Evolutionary conservation across 2,329 filamentous ascomycete genomes (phyloP).

Genomic region (Beauveria medogensis): DNA sequence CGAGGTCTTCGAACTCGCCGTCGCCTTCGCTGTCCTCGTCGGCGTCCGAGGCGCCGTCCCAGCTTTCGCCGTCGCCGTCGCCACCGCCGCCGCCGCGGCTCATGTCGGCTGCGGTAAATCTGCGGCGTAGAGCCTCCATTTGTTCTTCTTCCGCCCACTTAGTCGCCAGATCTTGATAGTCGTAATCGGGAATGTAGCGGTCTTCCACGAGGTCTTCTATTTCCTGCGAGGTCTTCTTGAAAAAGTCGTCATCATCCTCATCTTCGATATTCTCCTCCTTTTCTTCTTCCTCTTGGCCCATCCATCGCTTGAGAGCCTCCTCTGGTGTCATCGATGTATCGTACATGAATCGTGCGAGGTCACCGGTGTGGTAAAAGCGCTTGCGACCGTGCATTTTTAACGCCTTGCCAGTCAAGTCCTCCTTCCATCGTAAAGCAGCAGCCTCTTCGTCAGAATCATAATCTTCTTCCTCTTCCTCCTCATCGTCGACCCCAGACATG

Average conservation of each 20-base stretch:
- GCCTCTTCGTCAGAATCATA: conserved; percentile 58
- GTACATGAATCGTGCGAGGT: conserved; percentile 84
- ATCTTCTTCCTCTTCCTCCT: conserved; percentile 42
- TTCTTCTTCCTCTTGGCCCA: conserved; percentile 52
- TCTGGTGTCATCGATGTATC: conserved; percentile 67
- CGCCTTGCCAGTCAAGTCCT: conserved; percentile 71
- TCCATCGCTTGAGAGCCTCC: conserved; percentile 74
- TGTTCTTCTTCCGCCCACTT: conserved; percentile 81
- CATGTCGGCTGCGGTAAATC: conserved; percentile 66
- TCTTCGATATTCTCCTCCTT: conserved; percentile 52
- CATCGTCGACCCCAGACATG: conserved; percentile 53
- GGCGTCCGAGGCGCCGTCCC: conserved; percentile 42
- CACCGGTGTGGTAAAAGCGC: conserved; percentile 66
- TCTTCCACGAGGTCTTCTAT: conserved; percentile 71
- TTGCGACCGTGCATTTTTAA: conserved; percentile 61
- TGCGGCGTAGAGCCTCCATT: conserved; percentile 62
- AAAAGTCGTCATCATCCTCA: conserved; percentile 54
- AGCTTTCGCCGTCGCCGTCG: conserved; percentile 41
- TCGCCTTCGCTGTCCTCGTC: conserved; percentile 49
- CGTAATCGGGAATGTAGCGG: conserved; percentile 66
- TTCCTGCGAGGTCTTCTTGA: conserved; percentile 54
- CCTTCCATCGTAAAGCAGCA: conserved; percentile 75
- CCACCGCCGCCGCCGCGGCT: conserved; percentile 23
- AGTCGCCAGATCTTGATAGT: conserved; percentile 71
- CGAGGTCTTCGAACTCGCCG: conserved; percentile 46